Conservation (phyloP, 2,329 filamentous ascomycete genomes). For the Phaeosphaeriaceae sp. region DNA sequence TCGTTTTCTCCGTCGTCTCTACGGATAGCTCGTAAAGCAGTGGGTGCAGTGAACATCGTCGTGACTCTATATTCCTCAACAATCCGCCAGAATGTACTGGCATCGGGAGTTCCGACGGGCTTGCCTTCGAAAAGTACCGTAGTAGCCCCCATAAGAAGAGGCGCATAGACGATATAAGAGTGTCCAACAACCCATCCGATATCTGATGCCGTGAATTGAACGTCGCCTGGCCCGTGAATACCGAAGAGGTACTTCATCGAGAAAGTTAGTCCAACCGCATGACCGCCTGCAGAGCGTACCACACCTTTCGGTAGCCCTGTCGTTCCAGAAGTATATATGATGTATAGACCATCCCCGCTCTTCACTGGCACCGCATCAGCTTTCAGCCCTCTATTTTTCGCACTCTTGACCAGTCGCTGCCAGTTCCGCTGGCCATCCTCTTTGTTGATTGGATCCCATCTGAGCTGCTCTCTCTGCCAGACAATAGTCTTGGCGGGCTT, state of each 20-base stretch:
- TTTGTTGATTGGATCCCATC: conserved; percentile 74
- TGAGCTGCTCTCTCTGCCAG: conserved; percentile 80
- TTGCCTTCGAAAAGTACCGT: conserved; percentile 95
- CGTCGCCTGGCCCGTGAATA: conserved; percentile 82
- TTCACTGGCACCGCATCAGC: conserved; percentile 79
- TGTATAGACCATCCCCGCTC: conserved; percentile 81
- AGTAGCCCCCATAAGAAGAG: conserved; percentile 81
- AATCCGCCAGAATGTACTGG: conserved; percentile 86
- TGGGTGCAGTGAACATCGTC: conserved; percentile 80
- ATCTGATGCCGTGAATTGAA: conserved; percentile 80
- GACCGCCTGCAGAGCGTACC: conserved; percentile 80
- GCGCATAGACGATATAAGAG: conserved; percentile 84
- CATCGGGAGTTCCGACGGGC: conserved; percentile 85
- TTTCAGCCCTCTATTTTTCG: conserved; percentile 68
- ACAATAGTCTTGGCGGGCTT: conserved; percentile 77
- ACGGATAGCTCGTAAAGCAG: conserved; percentile 83
- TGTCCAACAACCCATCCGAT: conserved; percentile 88
- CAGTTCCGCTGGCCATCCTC: conserved; percentile 76
- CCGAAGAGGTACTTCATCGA: conserved; percentile 84
- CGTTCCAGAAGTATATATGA: conserved; percentile 87
- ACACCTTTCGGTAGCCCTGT: conserved; percentile 86
- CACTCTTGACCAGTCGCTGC: conserved; percentile 77
- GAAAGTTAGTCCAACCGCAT: conserved; percentile 83
- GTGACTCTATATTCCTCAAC: conserved; percentile 85
- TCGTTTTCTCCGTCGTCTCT: conserved; percentile 81